These are phyloP conservation scores for Phoma sp. DNA, from an alignment of 2,329 filamentous ascomycete genomes.

Conservation along the genomic window DNA sequence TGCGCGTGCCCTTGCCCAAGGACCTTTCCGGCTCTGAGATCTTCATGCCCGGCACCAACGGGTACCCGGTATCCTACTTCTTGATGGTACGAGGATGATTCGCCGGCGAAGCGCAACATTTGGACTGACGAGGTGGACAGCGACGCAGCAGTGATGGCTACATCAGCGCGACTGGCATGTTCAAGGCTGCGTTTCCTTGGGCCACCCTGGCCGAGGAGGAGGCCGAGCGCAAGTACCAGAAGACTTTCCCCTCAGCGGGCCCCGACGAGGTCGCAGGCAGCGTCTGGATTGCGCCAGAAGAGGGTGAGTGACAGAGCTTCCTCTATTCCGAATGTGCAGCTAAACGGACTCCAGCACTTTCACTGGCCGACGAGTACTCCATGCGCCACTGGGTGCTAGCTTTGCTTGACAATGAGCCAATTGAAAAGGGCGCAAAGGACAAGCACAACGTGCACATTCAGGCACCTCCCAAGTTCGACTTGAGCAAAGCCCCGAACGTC, in stretches of 20 bases:
- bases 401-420: constrained; percentile 87
- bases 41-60: constrained; percentile 73
- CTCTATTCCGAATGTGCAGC: constrained; percentile 1
- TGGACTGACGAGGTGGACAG: constrained; percentile 52
- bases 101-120: constrained; percentile 17
- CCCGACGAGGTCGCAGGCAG: constrained; percentile 94
- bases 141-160: constrained; percentile 84
- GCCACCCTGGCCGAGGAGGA: constrained; percentile 76
- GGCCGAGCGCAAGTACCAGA: constrained; percentile 81
- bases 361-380: constrained; percentile 84
- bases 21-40: constrained; percentile 88
- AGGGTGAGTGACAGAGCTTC: constrained; percentile 57
- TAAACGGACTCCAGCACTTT: constrained; percentile 67
- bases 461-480: constrained; percentile 80
- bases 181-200: constrained; percentile 87
- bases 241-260: constrained; percentile 80
- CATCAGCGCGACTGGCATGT: constrained; percentile 89
- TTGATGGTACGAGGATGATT: constrained; percentile 71
- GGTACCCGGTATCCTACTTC: constrained; percentile 88
- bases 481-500: constrained; percentile 52
- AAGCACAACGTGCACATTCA: constrained; percentile 75
- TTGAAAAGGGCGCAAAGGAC: constrained; percentile 70
- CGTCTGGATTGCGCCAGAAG: constrained; percentile 87
- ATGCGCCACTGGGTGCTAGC: constrained; percentile 89
- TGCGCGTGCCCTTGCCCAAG: constrained; percentile 90